Evolutionary conservation across 768 basidiomycete genomes (phyloP).

Genomic region (Tulasnella sp.): DNA sequence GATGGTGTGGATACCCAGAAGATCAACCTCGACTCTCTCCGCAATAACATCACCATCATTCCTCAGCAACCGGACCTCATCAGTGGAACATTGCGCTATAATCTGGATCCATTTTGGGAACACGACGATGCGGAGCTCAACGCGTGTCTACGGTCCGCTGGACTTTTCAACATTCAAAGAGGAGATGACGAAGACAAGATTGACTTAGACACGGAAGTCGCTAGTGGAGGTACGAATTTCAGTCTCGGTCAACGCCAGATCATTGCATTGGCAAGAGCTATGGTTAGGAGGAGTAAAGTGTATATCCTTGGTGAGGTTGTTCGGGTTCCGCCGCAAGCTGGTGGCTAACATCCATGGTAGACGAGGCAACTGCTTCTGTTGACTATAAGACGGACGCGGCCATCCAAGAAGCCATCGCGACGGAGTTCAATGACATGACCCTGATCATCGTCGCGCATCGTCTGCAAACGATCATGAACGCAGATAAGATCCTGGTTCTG

Average conservation of each 20-base stretch:
- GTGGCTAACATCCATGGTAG: slow-evolving; percentile 3
- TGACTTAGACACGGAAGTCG: slow-evolving; percentile 39
- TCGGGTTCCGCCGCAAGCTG: not conserved
- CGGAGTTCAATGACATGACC: slow-evolving; percentile 47
- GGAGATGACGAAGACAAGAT: slow-evolving; percentile 33
- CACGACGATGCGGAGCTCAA: slow-evolving; percentile 54
- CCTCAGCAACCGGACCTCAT: slow-evolving; percentile 56
- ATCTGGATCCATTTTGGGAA: slow-evolving; percentile 59
- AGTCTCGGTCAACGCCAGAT: slow-evolving; percentile 46
- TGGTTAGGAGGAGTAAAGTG: slow-evolving; percentile 32
- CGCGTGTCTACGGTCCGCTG: slow-evolving; percentile 49
- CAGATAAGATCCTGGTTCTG: slow-evolving; percentile 56
- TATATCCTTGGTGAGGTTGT: slow-evolving; percentile 30
- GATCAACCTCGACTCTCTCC: slow-evolving; percentile 55
- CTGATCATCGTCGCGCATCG: slow-evolving; percentile 62
- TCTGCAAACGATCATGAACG: slow-evolving; percentile 58
- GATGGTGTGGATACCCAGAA: slow-evolving; percentile 50
- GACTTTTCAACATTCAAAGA: slow-evolving; percentile 34
- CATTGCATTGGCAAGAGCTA: slow-evolving; percentile 41
- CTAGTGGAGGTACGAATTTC: slow-evolving; percentile 42
- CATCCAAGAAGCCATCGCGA: slow-evolving; percentile 56
- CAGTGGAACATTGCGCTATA: slow-evolving; percentile 54
- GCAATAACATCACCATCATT: slow-evolving; percentile 60
- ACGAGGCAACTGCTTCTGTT: slow-evolving; percentile 33
- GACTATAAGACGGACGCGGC: slow-evolving; percentile 57